phyloP scores from a whole-genome alignment of 495 filamentous ascomycete species.

The Lindgomyces ingoldianus region DNA sequence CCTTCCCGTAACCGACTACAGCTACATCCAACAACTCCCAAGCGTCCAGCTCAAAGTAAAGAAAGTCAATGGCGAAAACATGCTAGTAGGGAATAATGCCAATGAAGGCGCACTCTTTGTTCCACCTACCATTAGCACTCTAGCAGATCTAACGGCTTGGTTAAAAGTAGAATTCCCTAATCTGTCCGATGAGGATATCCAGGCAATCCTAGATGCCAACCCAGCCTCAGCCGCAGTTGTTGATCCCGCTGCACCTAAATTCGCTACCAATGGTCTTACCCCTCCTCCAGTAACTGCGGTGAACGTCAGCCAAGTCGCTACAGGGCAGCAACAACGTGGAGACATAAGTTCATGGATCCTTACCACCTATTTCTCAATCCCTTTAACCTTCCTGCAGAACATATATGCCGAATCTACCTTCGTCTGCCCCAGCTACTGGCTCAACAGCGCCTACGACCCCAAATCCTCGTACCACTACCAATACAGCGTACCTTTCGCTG shows the following conservation, averaged over 20 bases:
- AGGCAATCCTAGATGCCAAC: slow-evolving; percentile 13
- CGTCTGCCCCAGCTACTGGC: slow-evolving; percentile 64
- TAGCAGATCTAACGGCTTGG: slow-evolving; percentile 14
- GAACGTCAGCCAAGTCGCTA: slow-evolving; percentile 45
- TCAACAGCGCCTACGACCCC: slow-evolving; percentile 58
- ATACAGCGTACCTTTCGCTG: slow-evolving; percentile 60
- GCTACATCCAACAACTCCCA: neutral
- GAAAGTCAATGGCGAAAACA: slow-evolving; percentile 11
- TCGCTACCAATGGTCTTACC: slow-evolving; percentile 12
- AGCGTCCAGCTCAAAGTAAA: slow-evolving; percentile 7
- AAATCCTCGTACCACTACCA: slow-evolving; percentile 58
- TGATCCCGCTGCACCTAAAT: slow-evolving; percentile 8
- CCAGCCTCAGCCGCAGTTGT: slow-evolving; percentile 11
- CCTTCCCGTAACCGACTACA: slow-evolving; percentile 15
- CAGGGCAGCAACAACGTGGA: slow-evolving; percentile 55
- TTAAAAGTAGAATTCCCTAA: slow-evolving; percentile 11
- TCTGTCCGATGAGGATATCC: slow-evolving; percentile 11
- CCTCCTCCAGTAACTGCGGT: slow-evolving; percentile 3
- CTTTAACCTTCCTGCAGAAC: slow-evolving; percentile 44
- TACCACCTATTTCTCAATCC: slow-evolving; percentile 25
- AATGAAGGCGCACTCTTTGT: slow-evolving; percentile 25
- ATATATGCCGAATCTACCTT: slow-evolving; percentile 64
- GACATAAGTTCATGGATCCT: slow-evolving; percentile 42
- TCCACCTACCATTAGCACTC: slow-evolving; percentile 9
- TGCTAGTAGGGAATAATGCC: slow-evolving; percentile 24